Base-by-base conservation (phyloP, 768 basidiomycete species). In the Pleurotus giganteus region DNA sequence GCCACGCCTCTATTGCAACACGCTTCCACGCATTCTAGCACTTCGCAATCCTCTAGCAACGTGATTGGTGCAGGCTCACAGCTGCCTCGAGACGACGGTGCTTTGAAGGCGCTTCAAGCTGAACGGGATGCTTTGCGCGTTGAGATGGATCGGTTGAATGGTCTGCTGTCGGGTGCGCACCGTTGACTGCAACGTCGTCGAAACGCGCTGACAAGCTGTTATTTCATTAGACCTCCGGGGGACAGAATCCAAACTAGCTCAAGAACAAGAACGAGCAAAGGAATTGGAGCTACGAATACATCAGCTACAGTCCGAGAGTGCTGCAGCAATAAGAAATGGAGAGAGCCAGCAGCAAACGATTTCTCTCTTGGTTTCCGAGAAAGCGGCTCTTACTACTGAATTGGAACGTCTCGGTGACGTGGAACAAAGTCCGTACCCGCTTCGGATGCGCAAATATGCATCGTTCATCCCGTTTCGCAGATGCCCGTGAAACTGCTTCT, bases 301-400 rank as follows among this genome's bases (percentile, higher is more conserved):
- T 15, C 64, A 65, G 47, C 61, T 70, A 27, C 63, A 67, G 47
- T 55, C 58, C 8, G 70, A 76, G 52, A 71, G 67, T 42, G 74
- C 74, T 49, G 58, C 60, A 1, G 57, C 64, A 24, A 64, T 73
- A 36, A 21, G 49, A 15, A 51, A n/a, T 11, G 29, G 32, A 24
- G 75, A 80, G 60, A 85, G 79, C 61, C 86, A 88, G 60, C 84
- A 83, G 57, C 85, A 85, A 61, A 89, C 88, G 0, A 89, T 94
- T 55, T 76, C 86, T 43, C 66, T 88, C n/a, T 75, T 94, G 12
- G 89, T 92, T 17, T 78, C 83, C 2, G 89, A 90, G 63, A 89
- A 89, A 67, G 78, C 82, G 5, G 74, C 79, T 17, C 73, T 90
- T 31, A 70, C 74, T 13, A 65, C 78, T n/a, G 81, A 85, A 37